These are phyloP conservation scores for Globisporangium carolinianum DNA, from an alignment of 352 stramenopile genomes.

Conservation along the genomic window DNA sequence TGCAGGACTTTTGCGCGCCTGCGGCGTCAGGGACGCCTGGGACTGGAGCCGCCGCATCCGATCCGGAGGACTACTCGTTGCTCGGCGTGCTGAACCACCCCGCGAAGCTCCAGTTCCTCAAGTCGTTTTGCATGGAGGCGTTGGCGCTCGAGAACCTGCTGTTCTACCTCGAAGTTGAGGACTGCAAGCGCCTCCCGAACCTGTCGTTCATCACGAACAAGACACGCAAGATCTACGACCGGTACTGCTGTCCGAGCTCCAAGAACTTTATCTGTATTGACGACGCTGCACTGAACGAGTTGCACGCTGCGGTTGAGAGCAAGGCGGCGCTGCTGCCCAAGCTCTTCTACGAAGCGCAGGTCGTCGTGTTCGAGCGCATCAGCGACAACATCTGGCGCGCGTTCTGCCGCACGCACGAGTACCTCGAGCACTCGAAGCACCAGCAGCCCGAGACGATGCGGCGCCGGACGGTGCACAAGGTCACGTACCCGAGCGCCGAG, in stretches of 20 bases:
- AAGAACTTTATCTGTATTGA: slow-evolving; percentile 41
- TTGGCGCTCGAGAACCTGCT: slow-evolving; percentile 76
- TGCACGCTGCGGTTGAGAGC: slow-evolving; percentile 40
- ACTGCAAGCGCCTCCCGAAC: slow-evolving; percentile 79
- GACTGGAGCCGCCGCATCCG: slow-evolving; percentile 4
- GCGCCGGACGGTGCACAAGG: neutral
- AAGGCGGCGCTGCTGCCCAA: slow-evolving; percentile 46
- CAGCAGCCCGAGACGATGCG: slow-evolving; percentile 19
- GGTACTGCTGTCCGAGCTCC: slow-evolving; percentile 49
- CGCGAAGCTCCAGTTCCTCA: slow-evolving; percentile 77
- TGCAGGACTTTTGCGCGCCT: slow-evolving; percentile 63
- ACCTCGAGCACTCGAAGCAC: slow-evolving; percentile 50
- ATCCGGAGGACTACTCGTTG: slow-evolving; percentile 55
- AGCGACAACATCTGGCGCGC: slow-evolving; percentile 62
- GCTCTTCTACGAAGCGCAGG: slow-evolving; percentile 64
- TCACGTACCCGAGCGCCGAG: slow-evolving; percentile 17
- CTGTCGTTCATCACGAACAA: slow-evolving; percentile 76
- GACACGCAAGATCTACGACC: slow-evolving; percentile 72
- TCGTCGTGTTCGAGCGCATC: slow-evolving; percentile 47
- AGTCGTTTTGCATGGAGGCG: slow-evolving; percentile 83
- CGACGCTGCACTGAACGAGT: slow-evolving; percentile 24
- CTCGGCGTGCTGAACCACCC: slow-evolving; percentile 54
- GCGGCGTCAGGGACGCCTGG: neutral
- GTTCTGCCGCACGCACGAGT: slow-evolving; percentile 66
- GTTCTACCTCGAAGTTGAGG: slow-evolving; percentile 81